A percentile compares a stretch with the other conserved stretches of the same genome.
phyloP scores from a whole-genome alignment of 164 flowering plant genomes.

The Platanus orientalis region DNA sequence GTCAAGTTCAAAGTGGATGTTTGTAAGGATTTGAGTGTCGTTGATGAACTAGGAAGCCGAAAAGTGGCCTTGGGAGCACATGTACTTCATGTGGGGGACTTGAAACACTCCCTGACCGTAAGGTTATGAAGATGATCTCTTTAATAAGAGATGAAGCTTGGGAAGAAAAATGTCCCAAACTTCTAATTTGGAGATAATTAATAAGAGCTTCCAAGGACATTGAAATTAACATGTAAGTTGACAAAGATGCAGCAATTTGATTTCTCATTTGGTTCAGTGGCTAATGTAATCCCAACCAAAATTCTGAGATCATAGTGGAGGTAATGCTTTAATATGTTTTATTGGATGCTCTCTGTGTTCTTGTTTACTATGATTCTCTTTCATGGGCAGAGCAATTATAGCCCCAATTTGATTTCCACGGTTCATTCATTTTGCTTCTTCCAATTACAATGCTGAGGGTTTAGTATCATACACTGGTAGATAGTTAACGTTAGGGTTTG shows the following conservation, averaged over 20 bases:
- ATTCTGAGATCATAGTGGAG: constrained; percentile 2
- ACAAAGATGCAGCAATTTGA: constrained; percentile 15
- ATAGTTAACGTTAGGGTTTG: too few species aligned
- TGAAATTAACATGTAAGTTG: constrained; percentile 14
- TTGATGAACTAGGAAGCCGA: constrained; percentile 68
- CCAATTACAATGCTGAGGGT: too few species aligned
- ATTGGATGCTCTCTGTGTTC: too few species aligned
- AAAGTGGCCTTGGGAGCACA: constrained; percentile 78
- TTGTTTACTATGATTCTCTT: too few species aligned
- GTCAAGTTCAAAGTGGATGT: constrained; percentile 74
- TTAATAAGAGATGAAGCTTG: too few species aligned
- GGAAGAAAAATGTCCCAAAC: not conserved
- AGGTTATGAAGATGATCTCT: constrained; percentile 34
- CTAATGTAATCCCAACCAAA: constrained; percentile 3
- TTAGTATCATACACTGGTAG: too few species aligned
- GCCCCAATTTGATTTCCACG: too few species aligned
- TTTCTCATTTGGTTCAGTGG: constrained; percentile 21
- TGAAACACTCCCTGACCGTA: constrained; percentile 60
- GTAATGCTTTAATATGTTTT: too few species aligned
- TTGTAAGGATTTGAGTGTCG: constrained; percentile 85
- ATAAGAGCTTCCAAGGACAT: constrained; percentile 8
- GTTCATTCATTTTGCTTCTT: too few species aligned
- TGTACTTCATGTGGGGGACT: constrained; percentile 72
- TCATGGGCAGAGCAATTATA: too few species aligned
- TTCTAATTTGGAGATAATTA: constrained; percentile 10